phyloP scores from a whole-genome alignment of 805 yeast species.

The Candida sphagnicola region DNA sequence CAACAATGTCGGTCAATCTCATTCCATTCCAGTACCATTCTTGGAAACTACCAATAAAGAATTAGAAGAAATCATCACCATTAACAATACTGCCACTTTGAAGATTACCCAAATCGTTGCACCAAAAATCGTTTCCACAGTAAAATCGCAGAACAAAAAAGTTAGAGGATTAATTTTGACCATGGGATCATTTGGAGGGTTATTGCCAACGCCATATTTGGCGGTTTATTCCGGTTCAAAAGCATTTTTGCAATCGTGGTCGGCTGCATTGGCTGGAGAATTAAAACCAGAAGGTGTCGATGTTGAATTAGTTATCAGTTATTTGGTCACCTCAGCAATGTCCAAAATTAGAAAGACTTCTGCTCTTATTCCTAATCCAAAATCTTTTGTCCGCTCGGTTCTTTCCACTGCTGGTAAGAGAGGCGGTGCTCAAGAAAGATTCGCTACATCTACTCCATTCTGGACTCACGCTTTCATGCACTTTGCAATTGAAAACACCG shows the following conservation, averaged over 20 bases:
- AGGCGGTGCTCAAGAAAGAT: conserved; percentile 90
- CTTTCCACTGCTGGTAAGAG: conserved; percentile 73
- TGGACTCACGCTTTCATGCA: conserved; percentile 94
- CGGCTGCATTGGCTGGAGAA: conserved; percentile 84
- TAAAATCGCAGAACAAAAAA: conserved; percentile 34
- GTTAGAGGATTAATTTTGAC: conserved; percentile 77
- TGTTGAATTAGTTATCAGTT: conserved; percentile 81
- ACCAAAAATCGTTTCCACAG: conserved; percentile 62
- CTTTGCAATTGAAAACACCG: conserved; percentile 69
- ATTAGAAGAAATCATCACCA: conserved; percentile 72
- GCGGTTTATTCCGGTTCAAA: conserved; percentile 96
- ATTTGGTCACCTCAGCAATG: conserved; percentile 93
- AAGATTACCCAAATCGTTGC: conserved; percentile 75
- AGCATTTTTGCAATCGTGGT: conserved; percentile 93
- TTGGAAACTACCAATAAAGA: conserved; percentile 73
- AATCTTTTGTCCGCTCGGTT: conserved; percentile 69
- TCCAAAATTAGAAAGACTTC: conserved; percentile 84
- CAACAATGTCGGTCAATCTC: conserved; percentile 94
- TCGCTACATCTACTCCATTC: conserved; percentile 82
- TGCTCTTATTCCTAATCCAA: conserved; percentile 74
- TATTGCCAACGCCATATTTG: conserved; percentile 85
- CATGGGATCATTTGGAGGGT: conserved; percentile 97
- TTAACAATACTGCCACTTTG: conserved; percentile 82
- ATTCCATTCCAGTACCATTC: conserved; percentile 93
- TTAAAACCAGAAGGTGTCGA: conserved; percentile 66